phyloP scores from a whole-genome alignment of 371 early-diverging fungal species.

The Dipsacomyces acuminosporus region DNA sequence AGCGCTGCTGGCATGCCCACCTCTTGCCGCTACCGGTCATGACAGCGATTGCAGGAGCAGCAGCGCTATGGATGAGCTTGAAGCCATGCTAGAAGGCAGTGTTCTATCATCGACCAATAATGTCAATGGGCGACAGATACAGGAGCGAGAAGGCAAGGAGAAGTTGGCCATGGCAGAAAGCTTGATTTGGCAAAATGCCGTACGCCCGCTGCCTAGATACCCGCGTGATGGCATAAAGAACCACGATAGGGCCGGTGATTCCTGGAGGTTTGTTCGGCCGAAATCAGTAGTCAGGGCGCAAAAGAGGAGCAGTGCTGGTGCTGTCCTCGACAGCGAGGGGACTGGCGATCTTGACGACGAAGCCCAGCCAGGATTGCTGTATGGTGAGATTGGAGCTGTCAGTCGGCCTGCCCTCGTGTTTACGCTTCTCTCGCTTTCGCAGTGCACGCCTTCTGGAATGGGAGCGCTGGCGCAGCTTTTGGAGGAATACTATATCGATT shows the following conservation, averaged over 20 bases:
- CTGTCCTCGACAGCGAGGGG: background rate
- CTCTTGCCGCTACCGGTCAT: background rate
- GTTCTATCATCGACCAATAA: conserved; percentile 8
- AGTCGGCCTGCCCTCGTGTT: conserved; percentile 12
- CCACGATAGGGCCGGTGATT: conserved; percentile 20
- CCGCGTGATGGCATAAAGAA: conserved; percentile 28
- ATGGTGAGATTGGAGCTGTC: no score
- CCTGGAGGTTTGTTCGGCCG: conserved; percentile 28
- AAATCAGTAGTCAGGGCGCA: background rate
- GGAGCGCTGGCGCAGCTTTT: conserved; percentile 16
- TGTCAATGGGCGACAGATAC: background rate
- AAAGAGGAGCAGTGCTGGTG: no score
- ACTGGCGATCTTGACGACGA: background rate
- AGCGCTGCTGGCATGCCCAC: background rate
- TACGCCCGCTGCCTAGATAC: conserved; percentile 36
- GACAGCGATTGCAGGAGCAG: background rate
- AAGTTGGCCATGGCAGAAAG: conserved; percentile 12
- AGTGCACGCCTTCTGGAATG: conserved; percentile 2
- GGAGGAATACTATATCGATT: conserved; percentile 32
- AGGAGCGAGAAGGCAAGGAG: background rate
- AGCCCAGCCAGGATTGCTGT: no score
- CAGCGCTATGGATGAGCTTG: conserved; percentile 6
- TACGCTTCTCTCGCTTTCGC: conserved; percentile 12
- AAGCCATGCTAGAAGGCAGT: conserved; percentile 12
- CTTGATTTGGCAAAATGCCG: conserved; percentile 39